Evolutionary conservation across 306 rosid genomes (phyloP), one percentile per base, ranked within the genome.

Genomic region (Rosa multiflora): DNA sequence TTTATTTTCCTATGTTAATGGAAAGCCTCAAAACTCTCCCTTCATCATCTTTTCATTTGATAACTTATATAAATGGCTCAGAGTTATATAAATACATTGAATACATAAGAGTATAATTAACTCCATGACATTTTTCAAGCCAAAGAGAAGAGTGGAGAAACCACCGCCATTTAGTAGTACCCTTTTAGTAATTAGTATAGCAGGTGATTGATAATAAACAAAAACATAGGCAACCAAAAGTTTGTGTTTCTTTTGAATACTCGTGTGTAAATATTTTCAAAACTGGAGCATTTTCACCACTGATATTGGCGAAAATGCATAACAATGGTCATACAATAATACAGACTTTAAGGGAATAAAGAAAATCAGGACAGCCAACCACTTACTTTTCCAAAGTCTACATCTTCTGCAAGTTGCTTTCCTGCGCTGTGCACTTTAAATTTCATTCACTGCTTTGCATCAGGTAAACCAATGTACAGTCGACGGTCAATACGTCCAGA

Each of bases 401-500:
- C 97, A 85, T 93, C 94, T 78, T 89, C 96, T 1, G 91, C 96
- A 26, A 95, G 91, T 75, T 85, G 88, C 80, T 88, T 92, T 84
- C 93, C 94, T 39, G 88, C 82, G 80, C 98, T 93, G 81, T 93
- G 98, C 79, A 93, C 98, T 55, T 89, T 89, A 84, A 93, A 95
- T 92, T 84, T 90, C 85, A 26, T 26, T 26, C 79, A 91, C 86
- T 77, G 99, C 77, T 91, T 93, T 49, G 91, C 90, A 83, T 92
- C 98, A 74, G 99, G 99, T 83, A 95, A 86, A 76, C 97, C 99
- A 83, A 95, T 90, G 89, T 88, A 91, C 78, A 95, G 89, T 73
- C 94, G 99, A 68, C 99, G 99, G 82, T 95, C 97, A 83, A 92
- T 95, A 74, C 97, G 90, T 67, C 99, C 99, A 55, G 88, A 74